Evolutionary conservation across 2,329 filamentous ascomycete genomes (phyloP), one percentile per base, ranked within the genome.

Genomic region (Pseudocercospora fijiensis): DNA sequence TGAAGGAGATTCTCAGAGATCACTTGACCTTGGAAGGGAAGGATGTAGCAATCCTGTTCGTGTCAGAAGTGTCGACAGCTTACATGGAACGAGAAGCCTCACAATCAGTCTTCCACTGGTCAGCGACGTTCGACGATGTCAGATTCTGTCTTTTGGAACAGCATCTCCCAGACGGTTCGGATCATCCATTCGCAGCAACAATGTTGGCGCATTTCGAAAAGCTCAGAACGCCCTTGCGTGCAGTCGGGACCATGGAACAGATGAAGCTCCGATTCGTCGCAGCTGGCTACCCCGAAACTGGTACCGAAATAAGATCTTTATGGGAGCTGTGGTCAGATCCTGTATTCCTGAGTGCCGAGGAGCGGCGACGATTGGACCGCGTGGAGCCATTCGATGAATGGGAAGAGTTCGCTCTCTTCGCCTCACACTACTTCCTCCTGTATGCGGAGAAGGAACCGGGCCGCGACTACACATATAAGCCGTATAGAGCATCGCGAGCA

Each of bases 351-450:
- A 81, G 81, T 5, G 72, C 82, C 0, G 77, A 82, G 0, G 83
- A 91, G 65, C 84, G 91, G 67, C 79, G 75, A 37, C 78, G 78
- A 10, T 78, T 97, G 13, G 89, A 96, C 70, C 73, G 79, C 0
- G 77, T 92, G 16, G 94, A 97, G 73, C 87, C 89, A 0, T 97
- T 98, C 73, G 94, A 98, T 75, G 93, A 97, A 77, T 96, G 92
- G 92, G 94, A 98, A 76, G 94, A 97, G 72, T 92, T 97, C 73
- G 88, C 90, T 2, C 80, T 96, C 0, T 96, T 96, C 75, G 87
- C 86, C 1, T 87, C 88, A 33, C 93, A 97, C 76, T 96, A 96
- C 76, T 90, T 93, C 70, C 78, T 97, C 49, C 81, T 96, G 8
- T 81, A 86, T 57, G 91, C 91, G 13, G 83, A 79, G 47, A 86